Conservation (phyloP, 768 basidiomycete genomes). For the Leccinum olivaceopallidum region DNA sequence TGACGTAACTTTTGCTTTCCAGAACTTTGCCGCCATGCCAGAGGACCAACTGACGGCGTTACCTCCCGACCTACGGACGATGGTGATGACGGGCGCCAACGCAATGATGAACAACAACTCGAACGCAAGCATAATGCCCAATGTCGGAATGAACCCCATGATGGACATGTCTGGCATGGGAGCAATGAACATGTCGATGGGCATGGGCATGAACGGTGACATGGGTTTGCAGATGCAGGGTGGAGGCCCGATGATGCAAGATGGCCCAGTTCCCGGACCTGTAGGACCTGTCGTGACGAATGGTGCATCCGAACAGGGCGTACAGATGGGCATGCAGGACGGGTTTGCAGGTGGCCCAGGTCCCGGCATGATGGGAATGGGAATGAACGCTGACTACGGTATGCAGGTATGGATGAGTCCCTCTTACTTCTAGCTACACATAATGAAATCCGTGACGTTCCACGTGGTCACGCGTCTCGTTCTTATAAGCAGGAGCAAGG, state of each 20-base stretch:
- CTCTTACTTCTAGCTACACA: conserved; percentile 34
- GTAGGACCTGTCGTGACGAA: conserved; percentile 37
- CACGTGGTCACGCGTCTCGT: conserved; percentile 23
- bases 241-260: conserved; percentile 59
- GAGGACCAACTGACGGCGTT: conserved; percentile 79
- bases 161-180: conserved; percentile 78
- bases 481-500: conserved; percentile 51
- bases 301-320: conserved; percentile 39
- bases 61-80: conserved; percentile 79
- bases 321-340: conserved; percentile 44
- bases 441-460: conserved; percentile 39
- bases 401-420: conserved; percentile 62
- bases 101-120: conserved; percentile 70
- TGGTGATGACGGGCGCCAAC: conserved; percentile 83
- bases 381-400: conserved; percentile 65
- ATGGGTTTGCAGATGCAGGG: conserved; percentile 56
- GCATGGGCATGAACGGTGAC: conserved; percentile 66
- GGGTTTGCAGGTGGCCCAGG: conserved; percentile 43
- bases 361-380: conserved; percentile 69
- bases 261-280: conserved; percentile 36
- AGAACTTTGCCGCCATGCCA: conserved; percentile 82
- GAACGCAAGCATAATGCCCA: conserved; percentile 56
- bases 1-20: conserved; percentile 11
- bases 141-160: conserved; percentile 62
- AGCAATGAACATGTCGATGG: conserved; percentile 50